phyloP scores from a whole-genome alignment of 768 basidiomycete genomes.

The Lentinus brumalis region DNA sequence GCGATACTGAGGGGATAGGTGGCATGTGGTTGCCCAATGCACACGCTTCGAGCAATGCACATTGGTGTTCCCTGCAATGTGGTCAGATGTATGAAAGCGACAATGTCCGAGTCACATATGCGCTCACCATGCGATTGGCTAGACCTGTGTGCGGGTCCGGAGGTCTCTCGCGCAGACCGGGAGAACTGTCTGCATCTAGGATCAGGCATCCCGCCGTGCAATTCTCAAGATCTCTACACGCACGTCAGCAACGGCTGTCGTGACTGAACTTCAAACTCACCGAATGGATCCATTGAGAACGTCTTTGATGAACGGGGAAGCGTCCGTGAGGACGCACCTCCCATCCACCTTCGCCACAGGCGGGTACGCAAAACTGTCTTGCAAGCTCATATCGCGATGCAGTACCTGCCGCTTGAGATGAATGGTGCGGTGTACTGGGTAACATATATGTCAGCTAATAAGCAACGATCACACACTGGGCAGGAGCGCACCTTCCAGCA shows the following conservation, averaged over 20 bases:
- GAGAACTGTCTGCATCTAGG: background rate
- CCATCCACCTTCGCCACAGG: background rate
- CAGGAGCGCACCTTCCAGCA: background rate
- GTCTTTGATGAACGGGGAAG: background rate
- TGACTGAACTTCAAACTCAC: background rate
- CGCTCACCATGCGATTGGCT: background rate
- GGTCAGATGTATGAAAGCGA: background rate
- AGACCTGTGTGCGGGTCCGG: background rate
- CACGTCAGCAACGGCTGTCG: no score
- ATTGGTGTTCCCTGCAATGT: background rate
- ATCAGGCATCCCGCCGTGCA: background rate
- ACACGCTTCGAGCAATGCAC: background rate
- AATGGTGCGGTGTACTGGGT: background rate
- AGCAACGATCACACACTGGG: no score
- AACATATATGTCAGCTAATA: no score
- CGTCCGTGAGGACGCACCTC: background rate
- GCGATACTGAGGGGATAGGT: background rate
- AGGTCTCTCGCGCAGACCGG: background rate
- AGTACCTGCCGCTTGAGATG: background rate
- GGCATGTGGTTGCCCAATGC: background rate
- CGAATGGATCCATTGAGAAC: background rate
- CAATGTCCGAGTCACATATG: no score
- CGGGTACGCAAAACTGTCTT: slow-evolving; percentile 4
- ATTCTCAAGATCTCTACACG: background rate
- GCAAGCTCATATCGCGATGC: slow-evolving; percentile 6